Evolutionary conservation across 2,329 filamentous ascomycete genomes (phyloP).

Genomic region (Fusarium anguioides): DNA sequence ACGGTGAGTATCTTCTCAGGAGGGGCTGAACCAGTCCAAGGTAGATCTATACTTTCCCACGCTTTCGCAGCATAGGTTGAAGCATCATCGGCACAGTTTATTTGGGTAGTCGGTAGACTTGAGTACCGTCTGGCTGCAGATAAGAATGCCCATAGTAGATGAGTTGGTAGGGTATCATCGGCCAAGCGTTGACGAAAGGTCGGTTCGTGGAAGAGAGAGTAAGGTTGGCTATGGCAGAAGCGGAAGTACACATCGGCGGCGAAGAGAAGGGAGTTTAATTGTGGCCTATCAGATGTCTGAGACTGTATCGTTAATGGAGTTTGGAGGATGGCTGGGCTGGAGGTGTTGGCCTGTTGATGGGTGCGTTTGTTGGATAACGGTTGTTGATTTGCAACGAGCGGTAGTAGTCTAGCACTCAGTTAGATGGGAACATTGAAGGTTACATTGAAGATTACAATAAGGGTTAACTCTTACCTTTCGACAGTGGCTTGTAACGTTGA

Average conservation of each 20-base stretch:
- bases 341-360: neutral
- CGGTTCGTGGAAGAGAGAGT: slow-evolving; percentile 18
- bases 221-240: slow-evolving; percentile 20
- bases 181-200: slow-evolving; percentile 1
- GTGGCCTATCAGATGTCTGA: neutral
- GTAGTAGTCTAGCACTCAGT: neutral
- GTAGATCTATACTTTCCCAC: slow-evolving; percentile 18
- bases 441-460: accelerated
- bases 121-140: slow-evolving; percentile 15
- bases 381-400: neutral
- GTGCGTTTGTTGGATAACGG: neutral
- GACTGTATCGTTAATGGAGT: neutral
- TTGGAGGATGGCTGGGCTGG: neutral
- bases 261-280: neutral
- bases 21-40: slow-evolving; percentile 3
- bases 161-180: neutral
- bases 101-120: neutral
- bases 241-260: slow-evolving; percentile 16
- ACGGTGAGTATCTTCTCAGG: neutral
- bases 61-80: slow-evolving; percentile 11
- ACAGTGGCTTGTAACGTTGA: slow-evolving; percentile 10
- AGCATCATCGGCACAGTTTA: neutral
- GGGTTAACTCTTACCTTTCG: neutral
- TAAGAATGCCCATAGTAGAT: slow-evolving; percentile 11
- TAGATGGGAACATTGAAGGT: accelerated